A percentile compares a stretch with the other conserved stretches of the same genome.
Evolutionary conservation across 257 asterid species (phyloP).

Genomic region (Cynanchum wilfordii): DNA sequence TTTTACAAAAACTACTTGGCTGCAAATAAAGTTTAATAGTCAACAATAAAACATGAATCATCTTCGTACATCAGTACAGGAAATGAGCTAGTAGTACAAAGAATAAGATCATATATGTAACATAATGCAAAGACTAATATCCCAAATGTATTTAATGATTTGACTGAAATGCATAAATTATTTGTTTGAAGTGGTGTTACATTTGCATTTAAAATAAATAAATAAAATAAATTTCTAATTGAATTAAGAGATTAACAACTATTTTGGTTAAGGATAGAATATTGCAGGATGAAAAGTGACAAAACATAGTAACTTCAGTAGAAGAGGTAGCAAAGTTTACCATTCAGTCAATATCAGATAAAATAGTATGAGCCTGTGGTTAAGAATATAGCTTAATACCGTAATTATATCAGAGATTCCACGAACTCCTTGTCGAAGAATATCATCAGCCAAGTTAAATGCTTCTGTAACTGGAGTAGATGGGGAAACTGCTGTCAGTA

Average conservation of each 20-base stretch:
- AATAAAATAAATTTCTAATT: too few relatives aligned
- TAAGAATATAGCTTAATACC: conserved; percentile 34
- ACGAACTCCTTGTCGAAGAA: conserved; percentile 96
- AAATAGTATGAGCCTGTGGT: not conserved
- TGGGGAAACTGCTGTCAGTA: conserved; percentile 82
- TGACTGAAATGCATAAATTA: too few relatives aligned
- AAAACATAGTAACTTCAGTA: not conserved
- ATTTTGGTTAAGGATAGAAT: not conserved
- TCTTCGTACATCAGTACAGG: too few relatives aligned
- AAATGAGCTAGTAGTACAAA: not conserved
- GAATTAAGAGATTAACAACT: too few relatives aligned
- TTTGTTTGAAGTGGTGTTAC: too few relatives aligned
- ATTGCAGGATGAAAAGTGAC: not conserved
- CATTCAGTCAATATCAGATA: not conserved
- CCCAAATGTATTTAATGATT: too few relatives aligned
- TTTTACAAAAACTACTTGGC: not conserved
- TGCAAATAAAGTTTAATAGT: not conserved
- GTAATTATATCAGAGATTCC: conserved; percentile 94
- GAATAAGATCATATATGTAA: not conserved
- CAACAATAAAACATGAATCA: not conserved
- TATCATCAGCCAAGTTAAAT: conserved; percentile 94
- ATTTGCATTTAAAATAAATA: too few relatives aligned
- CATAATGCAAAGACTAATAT: too few relatives aligned
- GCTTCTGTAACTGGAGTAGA: conserved; percentile 98
- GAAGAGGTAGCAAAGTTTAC: not conserved